Evolutionary conservation across 306 rosid genomes (phyloP), one percentile per base, ranked within the genome.

Genomic region (Cucurbita maxima): DNA sequence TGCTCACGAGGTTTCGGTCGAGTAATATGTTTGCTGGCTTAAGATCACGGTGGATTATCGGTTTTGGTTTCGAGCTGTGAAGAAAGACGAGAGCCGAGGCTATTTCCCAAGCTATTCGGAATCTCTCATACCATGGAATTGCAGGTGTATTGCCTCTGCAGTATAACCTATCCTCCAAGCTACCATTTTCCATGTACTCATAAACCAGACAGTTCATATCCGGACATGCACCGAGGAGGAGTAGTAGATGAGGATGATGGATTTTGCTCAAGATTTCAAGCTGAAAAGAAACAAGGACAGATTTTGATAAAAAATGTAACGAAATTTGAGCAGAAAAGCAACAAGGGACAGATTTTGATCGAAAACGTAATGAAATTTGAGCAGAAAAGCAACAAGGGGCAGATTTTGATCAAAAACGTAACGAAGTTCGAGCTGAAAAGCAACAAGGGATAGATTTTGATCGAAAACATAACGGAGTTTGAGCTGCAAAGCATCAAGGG

Each of bases 11-110:
- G 83, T 89, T 91, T 20, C 76, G 81, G 70, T 88, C 92, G 5
- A 95, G 99, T 80, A 95, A 87, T 82, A 95, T 95, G 86, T 95
- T 95, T 40, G 96, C 95, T 0, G 99, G 99, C 77, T 95, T 95
- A 79, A 95, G 67, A 82, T 95, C 99, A 10, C 99, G 97, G 71
- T 95, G 99, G 70, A 95, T 87, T 75, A 95, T 91, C n/a, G 97
- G 91, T 47, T 82, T 79, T 6, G 97, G 99, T 83, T 89, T 88
- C 13, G 97, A 75, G 81, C 83, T 88, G 82, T 95, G 99, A 75
- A 95, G 97, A 82, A 91, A 95, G 67, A 86, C 76, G 1, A 95
- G 96, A 75, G 89, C 94, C 19, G 99, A 89, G 10, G 97, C 99
- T 53, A 95, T 84, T 88, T 95, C 99, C 95, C 95, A 91, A 69